Evolutionary conservation across 2,329 filamentous ascomycete species (phyloP).

Genomic region (Alternaria sp.): DNA sequence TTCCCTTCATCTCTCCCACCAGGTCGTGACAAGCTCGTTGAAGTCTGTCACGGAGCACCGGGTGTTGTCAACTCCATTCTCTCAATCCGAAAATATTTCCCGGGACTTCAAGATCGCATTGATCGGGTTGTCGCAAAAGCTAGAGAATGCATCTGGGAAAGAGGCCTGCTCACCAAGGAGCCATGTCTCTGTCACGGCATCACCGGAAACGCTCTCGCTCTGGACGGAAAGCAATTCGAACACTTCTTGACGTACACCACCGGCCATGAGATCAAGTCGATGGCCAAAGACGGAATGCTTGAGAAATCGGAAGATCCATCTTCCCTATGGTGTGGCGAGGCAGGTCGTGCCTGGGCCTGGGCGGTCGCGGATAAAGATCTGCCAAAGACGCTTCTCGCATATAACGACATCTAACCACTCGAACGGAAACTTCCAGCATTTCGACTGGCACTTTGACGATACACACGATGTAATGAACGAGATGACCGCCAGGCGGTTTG

Average conservation of each 20-base stretch:
- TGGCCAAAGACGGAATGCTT: constrained; percentile 59
- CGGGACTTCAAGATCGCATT: constrained; percentile 60
- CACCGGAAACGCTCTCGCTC: constrained; percentile 67
- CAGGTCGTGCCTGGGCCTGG: constrained; percentile 58
- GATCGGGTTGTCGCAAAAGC: constrained; percentile 60
- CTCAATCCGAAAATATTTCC: constrained; percentile 63
- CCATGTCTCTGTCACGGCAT: constrained; percentile 71
- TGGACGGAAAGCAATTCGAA: constrained; percentile 57
- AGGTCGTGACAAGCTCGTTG: constrained; percentile 60
- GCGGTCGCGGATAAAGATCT: constrained; percentile 53
- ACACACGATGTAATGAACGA: constrained; percentile 29
- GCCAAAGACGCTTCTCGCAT: constrained; percentile 56
- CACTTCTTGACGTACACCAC: constrained; percentile 67
- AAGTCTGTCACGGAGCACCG: constrained; percentile 72
- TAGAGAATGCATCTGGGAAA: constrained; percentile 61
- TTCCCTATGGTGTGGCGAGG: constrained; percentile 58
- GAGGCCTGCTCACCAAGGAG: constrained; percentile 67
- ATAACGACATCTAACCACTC: constrained; percentile 54
- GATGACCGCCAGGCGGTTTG: constrained; percentile 16
- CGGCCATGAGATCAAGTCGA: constrained; percentile 61
- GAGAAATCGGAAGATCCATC: constrained; percentile 59
- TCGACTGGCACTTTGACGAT: constrained; percentile 12
- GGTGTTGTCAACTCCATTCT: constrained; percentile 66
- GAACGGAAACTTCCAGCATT: neutral
- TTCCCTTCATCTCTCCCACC: constrained; percentile 64